These are phyloP conservation scores for Magnusiomyces suaveolens DNA, from an alignment of 1,139 yeast genomes.

Conservation along the genomic window DNA sequence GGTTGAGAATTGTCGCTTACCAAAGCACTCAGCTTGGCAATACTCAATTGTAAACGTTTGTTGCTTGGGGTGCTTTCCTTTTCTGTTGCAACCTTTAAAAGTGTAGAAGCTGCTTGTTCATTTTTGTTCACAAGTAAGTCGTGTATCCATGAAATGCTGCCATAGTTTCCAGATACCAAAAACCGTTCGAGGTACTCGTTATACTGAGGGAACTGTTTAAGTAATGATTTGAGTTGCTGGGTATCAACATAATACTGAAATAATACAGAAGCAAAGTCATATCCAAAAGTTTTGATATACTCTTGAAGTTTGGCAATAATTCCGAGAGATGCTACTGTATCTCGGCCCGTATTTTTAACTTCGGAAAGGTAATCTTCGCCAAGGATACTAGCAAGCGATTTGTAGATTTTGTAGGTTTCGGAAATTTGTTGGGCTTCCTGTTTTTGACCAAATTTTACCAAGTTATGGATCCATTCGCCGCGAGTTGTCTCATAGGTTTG, in stretches of 20 bases:
- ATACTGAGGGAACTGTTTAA: constrained; percentile 50
- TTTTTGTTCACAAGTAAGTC: constrained; percentile 47
- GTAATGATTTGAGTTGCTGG: constrained; percentile 45
- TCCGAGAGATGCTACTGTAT: constrained; percentile 23
- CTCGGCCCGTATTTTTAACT: constrained; percentile 27
- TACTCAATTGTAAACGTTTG: constrained; percentile 51
- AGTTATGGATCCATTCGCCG: constrained; percentile 45
- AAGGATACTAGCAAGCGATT: constrained; percentile 55
- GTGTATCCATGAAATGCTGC: constrained; percentile 65
- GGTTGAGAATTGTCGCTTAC: constrained; percentile 21
- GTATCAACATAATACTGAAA: constrained; percentile 50
- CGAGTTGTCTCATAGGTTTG: constrained; percentile 26
- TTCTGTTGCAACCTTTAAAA: constrained; percentile 26
- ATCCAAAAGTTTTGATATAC: constrained; percentile 55
- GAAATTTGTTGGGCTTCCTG: constrained; percentile 54
- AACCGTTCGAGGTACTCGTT: constrained; percentile 44
- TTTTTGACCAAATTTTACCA: constrained; percentile 41
- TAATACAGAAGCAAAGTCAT: constrained; percentile 57
- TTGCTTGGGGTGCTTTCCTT: constrained; percentile 38
- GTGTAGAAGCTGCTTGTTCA: constrained; percentile 40
- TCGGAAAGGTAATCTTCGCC: constrained; percentile 36
- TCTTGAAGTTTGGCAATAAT: constrained; percentile 33
- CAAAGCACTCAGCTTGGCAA: constrained; percentile 52
- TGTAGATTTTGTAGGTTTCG: constrained; percentile 57
- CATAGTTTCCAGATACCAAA: constrained; percentile 40